Percentiles rank a stretch among this genome's conserved stretches.
Evolutionary conservation across 441 rosid species (phyloP).

Genomic region (Jatropha podagrica): DNA sequence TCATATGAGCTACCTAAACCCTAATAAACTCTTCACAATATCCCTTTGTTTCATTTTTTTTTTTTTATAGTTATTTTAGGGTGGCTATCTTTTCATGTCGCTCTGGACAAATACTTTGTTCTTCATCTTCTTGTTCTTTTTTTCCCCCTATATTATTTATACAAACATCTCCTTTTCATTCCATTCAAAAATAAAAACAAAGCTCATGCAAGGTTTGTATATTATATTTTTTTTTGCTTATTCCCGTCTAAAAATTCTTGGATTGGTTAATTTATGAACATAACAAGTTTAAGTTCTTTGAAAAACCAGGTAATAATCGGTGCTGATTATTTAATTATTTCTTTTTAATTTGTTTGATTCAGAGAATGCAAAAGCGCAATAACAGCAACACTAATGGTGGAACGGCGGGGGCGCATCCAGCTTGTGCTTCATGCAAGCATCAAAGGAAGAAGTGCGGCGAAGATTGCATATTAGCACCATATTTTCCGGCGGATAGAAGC

Average conservation of each 20-base stretch:
- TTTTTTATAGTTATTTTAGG: background rate
- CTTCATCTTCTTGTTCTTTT: slow-evolving; percentile 25
- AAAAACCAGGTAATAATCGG: background rate
- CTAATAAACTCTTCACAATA: slow-evolving; percentile 35
- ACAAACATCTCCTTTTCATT: slow-evolving; percentile 30
- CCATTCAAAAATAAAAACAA: slow-evolving; percentile 6
- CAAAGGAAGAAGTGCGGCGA: slow-evolving; percentile 84
- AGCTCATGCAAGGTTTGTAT: slow-evolving; percentile 20
- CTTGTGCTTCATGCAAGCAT: slow-evolving; percentile 95
- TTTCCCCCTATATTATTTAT: slow-evolving; percentile 30
- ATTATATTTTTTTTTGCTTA: background rate
- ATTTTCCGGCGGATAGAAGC: slow-evolving; percentile 70
- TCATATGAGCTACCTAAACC: slow-evolving; percentile 56
- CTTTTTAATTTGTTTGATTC: background rate
- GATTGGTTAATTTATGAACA: background rate
- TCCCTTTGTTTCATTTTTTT: slow-evolving; percentile 4
- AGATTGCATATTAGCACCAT: slow-evolving; percentile 85
- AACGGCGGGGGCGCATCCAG: slow-evolving; percentile 26
- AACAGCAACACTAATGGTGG: background rate
- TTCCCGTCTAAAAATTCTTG: background rate
- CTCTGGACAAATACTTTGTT: slow-evolving; percentile 17
- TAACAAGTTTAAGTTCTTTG: background rate
- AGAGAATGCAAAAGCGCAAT: slow-evolving; percentile 31
- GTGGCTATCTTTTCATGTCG: slow-evolving; percentile 43
- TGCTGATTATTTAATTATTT: background rate